Conservation (phyloP, 495 filamentous ascomycete genomes). For the Neurospora pannonica region DNA sequence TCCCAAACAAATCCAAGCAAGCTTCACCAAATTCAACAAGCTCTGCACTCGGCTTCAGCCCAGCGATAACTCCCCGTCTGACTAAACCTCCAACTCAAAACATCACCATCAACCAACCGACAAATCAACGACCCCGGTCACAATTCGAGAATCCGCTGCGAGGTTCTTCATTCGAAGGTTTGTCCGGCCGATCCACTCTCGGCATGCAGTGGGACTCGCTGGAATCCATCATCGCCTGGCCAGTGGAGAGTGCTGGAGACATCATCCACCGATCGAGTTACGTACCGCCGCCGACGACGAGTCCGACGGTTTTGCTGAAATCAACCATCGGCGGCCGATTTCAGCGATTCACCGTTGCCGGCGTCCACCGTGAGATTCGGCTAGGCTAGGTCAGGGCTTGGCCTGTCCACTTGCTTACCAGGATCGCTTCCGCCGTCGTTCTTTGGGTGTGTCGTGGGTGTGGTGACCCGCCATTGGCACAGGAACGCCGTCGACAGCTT, state of each 20-base stretch:
- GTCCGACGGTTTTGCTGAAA: neutral
- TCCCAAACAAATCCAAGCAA: neutral
- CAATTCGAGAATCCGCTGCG: neutral
- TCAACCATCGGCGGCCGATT: neutral
- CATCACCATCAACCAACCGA: neutral
- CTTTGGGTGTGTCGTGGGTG: neutral
- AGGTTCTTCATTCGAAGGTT: neutral
- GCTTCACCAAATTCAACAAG: neutral
- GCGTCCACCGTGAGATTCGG: neutral
- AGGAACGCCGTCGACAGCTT: neutral
- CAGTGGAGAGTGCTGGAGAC: neutral
- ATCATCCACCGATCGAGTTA: neutral
- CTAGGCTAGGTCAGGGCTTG: neutral
- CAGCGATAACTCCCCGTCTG: neutral
- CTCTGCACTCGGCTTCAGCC: neutral
- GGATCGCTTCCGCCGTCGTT: neutral
- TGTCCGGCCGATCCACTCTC: neutral
- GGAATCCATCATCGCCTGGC: neutral
- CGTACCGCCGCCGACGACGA: neutral
- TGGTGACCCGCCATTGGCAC: neutral
- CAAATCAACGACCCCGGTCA: neutral
- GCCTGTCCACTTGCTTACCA: neutral
- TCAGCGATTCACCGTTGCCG: neutral
- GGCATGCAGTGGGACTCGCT: neutral
- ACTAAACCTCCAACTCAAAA: neutral